Evolutionary conservation across 1,284 basidiomycete genomes (phyloP), one percentile per base, ranked within the genome.

Genomic region (Marasmius oreades): DNA sequence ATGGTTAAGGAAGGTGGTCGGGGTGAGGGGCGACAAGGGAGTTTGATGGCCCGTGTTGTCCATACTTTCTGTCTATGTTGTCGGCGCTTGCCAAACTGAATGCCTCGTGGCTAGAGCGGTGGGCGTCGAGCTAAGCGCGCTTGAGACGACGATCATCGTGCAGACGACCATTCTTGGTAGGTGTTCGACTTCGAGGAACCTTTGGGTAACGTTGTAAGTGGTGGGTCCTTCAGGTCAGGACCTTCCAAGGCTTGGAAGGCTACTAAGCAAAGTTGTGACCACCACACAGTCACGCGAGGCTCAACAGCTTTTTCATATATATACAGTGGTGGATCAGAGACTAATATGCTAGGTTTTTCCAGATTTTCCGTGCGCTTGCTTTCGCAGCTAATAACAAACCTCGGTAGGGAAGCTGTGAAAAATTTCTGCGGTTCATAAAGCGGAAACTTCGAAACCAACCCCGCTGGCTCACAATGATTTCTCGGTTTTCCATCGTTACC

Each of bases 401-500:
- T 4, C 28, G 10, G 28, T 10, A 31, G 28, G 28, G 10, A 31
- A 31, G 28, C 28, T 24, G 20, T 45, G 5, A 2, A 23, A n/a
- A 23, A 23, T 20, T 45, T 12, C 44, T n/a, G 22, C 11, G 22
- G 5, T 42, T 6, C 14, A 42, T 42, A 51, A 51, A 31, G 28
- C 24, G 16, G 28, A n/a, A 2, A 43, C 34, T 33, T 60, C 33
- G 11, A 37, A 55, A 26, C 20, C 7, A 10, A 62, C 60, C 22
- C 46, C 43, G 33, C 67, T 56, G 31, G 28, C 33, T 42, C 28
- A 31, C 28, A 18, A 80, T 79, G 78, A 72, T 75, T 22, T 70
- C 74, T 26, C 70, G 77, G 52, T 75, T 73, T 55, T 76, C 85
- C 14, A 82, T 92, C 57, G 79, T 85, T 26, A 86, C 86, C 0